Evolutionary conservation across 202 grass and related monocot genomes (phyloP), one percentile per base, ranked within the genome.

Genomic region (Eragrostis tef): DNA sequence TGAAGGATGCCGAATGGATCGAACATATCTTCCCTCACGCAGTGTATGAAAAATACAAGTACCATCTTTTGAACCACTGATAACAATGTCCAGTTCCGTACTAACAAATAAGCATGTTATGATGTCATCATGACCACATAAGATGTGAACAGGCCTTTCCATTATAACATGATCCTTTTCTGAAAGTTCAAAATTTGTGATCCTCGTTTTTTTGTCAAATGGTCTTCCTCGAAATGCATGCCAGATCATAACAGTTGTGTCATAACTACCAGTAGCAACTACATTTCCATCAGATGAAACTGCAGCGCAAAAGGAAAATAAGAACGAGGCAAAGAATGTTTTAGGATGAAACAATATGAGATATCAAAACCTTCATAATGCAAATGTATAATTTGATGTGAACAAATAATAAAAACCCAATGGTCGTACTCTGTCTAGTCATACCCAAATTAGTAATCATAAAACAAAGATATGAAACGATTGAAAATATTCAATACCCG

Each of bases 161-260:
- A 89, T 83, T 67, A 98, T 89, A 66, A 94, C 80, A 76, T 93
- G 90, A 64, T 98, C 90, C 86, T 89, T 97, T 49, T 74, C 81
- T 57, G 86, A 85, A 68, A 79, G 51, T 25, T 98, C 94, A 83
- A 58, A 85, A 87, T 85, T 87, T 39, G 76, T 46, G 60, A 21
- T 77, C 52, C 84, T 88, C 6, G 67, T 59, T 94, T 79, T 94
- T 71, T 79, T 98, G 42, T 98, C 90, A 62, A 34, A 78, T 75
- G 79, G 78, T 86, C 87, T 92, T 74, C 92, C 90, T 83, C 89
- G 89, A 82, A 91, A 93, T 21, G 88, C 84, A 88, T 94, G 92
- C 95, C 95, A 98, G 64, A 98, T 81, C 95, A 98, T 94, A 80
- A 93, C 92, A 63, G 92, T 98, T 78, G 95, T 98, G 79, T 98